Evolutionary conservation across 768 basidiomycete species (phyloP).

Genomic region (Tylopilus subfusipes): DNA sequence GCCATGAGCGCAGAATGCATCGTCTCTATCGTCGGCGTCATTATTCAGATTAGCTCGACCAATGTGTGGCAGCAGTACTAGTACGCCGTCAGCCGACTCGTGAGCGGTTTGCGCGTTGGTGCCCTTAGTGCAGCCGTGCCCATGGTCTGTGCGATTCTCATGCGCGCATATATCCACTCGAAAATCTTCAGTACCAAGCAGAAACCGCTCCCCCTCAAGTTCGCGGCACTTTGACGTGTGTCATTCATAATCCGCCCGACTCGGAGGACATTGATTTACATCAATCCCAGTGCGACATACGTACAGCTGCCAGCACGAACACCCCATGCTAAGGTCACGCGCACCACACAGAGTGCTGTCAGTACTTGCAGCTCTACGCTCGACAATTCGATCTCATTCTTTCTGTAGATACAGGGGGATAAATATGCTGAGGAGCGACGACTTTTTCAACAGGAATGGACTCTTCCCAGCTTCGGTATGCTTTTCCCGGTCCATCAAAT

Average conservation of each 20-base stretch:
- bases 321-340: too few species aligned
- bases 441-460: too few species aligned
- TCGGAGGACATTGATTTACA: not conserved
- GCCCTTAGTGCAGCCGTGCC: conserved; percentile 66
- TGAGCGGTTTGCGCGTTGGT: conserved; percentile 68
- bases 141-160: conserved; percentile 37
- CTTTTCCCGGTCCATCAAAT: too few species aligned
- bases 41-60: conserved; percentile 43
- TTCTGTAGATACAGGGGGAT: too few species aligned
- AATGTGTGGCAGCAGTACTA: conserved; percentile 65
- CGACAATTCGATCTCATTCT: too few species aligned
- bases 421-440: too few species aligned
- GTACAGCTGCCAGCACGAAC: too few species aligned
- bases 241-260: conserved; percentile 2
- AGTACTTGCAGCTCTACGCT: too few species aligned
- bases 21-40: conserved; percentile 43
- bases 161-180: conserved; percentile 3
- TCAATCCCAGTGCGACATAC: conserved; percentile 40
- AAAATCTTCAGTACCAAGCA: conserved; percentile 50
- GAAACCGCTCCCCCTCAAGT: conserved; percentile 72
- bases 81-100: conserved; percentile 60
- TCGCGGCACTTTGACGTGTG: conserved; percentile 56
- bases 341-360: too few species aligned
- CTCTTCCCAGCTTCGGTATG: too few species aligned
- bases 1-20: too few species aligned